Conservation (phyloP, 345 rosid genomes). For the Citropsis articulata region DNA sequence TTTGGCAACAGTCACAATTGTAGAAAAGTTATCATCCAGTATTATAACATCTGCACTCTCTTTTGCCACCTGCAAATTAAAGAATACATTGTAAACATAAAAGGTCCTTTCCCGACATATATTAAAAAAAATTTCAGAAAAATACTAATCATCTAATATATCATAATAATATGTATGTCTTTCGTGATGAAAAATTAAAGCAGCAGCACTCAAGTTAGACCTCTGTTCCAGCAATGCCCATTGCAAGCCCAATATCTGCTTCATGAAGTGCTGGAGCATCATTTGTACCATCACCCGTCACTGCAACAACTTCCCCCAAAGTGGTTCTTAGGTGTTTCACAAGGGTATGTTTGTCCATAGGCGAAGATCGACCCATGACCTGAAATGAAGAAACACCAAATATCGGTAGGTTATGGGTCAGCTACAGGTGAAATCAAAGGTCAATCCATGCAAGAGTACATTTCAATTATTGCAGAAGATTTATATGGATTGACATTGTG, state of each 20-base stretch:
- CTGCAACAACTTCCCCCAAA: conserved; percentile 77
- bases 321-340: conserved; percentile 66
- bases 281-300: conserved; percentile 90
- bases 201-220: conserved; percentile 23
- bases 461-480: conserved; percentile 1
- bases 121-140: not conserved
- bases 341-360: conserved; percentile 83
- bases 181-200: not conserved
- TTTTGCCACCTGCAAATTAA: conserved; percentile 61
- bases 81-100: not conserved
- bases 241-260: conserved; percentile 87
- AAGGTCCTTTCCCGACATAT: not conserved
- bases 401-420: not conserved
- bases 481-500: not conserved
- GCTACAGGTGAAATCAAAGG: not conserved
- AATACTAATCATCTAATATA: not conserved
- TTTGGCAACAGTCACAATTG: conserved; percentile 73
- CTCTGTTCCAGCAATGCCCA: conserved; percentile 91
- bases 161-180: not conserved
- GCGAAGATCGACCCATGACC: conserved; percentile 92
- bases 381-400: conserved; percentile 21
- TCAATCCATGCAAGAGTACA: not conserved
- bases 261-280: conserved; percentile 93
- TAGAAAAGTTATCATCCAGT: conserved; percentile 81
- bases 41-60: conserved; percentile 91